Percentiles rank a stretch among this genome's conserved stretches.
These are phyloP conservation scores for Microstegium vimineum DNA, from an alignment of 176 grass and related monocot species.

Conservation along the genomic window DNA sequence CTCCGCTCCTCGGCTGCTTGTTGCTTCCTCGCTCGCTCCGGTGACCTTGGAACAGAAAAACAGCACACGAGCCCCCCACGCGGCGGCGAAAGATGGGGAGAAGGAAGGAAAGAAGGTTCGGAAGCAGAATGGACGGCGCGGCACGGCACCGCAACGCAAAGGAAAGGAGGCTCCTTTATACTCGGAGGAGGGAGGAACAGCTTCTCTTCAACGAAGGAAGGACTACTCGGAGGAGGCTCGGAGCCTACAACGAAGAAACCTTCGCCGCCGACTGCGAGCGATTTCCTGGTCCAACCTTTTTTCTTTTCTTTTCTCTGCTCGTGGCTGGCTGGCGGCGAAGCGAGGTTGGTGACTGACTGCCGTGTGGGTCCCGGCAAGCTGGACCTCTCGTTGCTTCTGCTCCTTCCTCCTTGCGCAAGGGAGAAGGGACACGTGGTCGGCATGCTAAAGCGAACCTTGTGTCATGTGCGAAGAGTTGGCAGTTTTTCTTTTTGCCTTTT, in stretches of 20 bases:
- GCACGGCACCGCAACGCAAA: no score
- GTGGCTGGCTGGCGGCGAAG: neutral
- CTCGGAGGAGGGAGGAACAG: neutral
- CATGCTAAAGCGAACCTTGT: slow-evolving; percentile 10
- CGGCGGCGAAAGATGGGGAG: neutral
- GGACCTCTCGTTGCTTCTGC: neutral
- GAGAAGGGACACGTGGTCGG: slow-evolving; percentile 12
- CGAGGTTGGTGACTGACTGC: neutral
- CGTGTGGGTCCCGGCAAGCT: neutral
- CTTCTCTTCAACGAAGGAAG: neutral
- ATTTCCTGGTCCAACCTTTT: neutral
- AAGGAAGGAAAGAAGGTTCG: neutral
- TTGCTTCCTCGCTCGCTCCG: neutral
- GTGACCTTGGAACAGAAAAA: slow-evolving; percentile 24
- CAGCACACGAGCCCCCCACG: neutral
- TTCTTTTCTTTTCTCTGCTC: neutral
- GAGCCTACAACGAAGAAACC: neutral
- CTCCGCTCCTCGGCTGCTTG: no score
- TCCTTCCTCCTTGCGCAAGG: neutral
- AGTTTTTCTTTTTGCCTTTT: no score
- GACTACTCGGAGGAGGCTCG: neutral
- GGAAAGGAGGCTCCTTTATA: neutral
- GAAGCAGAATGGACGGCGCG: neutral
- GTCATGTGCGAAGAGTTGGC: no score
- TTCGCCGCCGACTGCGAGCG: neutral